Conservation (phyloP, 2,329 filamentous ascomycete species). For the Aureobasidium melanogenum region DNA sequence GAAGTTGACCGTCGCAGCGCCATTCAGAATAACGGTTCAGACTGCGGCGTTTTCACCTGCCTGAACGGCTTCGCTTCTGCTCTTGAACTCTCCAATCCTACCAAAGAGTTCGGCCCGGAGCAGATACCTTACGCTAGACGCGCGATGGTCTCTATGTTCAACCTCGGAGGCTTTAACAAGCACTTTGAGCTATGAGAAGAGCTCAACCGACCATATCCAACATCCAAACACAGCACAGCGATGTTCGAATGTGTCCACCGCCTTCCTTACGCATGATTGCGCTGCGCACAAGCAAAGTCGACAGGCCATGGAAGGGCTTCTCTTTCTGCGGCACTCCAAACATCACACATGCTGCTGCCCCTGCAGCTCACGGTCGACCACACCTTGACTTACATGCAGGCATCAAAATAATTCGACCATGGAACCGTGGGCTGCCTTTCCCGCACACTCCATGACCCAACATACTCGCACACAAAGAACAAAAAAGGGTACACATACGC, state of each 20-base stretch:
- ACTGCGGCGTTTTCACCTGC: slow-evolving; percentile 71
- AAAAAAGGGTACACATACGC: not conserved
- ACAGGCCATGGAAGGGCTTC: too few relatives aligned
- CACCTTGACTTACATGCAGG: not conserved
- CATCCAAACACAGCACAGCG: too few relatives aligned
- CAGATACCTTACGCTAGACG: slow-evolving; percentile 46
- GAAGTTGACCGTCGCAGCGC: slow-evolving; percentile 40
- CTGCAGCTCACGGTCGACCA: not conserved
- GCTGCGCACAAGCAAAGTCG: too few relatives aligned
- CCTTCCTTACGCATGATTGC: too few relatives aligned
- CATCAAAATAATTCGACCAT: not conserved
- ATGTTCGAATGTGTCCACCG: too few relatives aligned
- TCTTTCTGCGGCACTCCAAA: not conserved
- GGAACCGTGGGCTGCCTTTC: not conserved
- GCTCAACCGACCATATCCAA: too few relatives aligned
- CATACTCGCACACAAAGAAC: not conserved
- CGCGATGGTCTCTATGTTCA: slow-evolving; percentile 54
- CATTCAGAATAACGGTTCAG: slow-evolving; percentile 56
- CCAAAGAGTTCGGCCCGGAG: slow-evolving; percentile 36
- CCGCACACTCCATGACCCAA: not conserved
- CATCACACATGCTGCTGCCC: not conserved
- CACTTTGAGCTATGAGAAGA: slow-evolving; percentile 40
- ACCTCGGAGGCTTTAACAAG: slow-evolving; percentile 58
- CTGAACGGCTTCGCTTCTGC: slow-evolving; percentile 59
- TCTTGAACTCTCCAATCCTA: slow-evolving; percentile 28